Percentiles rank a stretch among this genome's conserved stretches.
Conservation (phyloP, 768 basidiomycete genomes). For the Coprinopsis strossmayeri region DNA sequence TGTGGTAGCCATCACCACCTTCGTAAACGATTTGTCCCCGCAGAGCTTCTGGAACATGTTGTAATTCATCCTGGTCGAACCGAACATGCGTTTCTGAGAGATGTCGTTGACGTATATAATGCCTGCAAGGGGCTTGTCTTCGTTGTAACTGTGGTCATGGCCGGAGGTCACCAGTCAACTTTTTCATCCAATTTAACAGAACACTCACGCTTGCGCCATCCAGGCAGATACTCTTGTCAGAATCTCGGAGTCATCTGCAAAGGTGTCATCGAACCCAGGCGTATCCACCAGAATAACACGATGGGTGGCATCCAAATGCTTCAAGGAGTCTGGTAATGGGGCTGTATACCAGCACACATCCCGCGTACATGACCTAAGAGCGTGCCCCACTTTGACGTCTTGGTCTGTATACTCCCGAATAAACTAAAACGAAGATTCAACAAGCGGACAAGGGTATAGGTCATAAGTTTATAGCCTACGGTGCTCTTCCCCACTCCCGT, state of each 20-base stretch:
- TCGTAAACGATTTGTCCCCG: background rate
- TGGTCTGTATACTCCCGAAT: conserved; percentile 2
- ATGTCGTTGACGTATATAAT: conserved; percentile 4
- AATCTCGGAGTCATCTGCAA: conserved; percentile 7
- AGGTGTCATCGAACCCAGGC: conserved; percentile 14
- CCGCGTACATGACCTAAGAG: conserved; percentile 8
- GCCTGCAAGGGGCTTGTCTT: background rate
- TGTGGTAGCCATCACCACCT: conserved; percentile 7
- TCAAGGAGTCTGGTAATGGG: background rate
- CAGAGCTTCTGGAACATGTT: conserved; percentile 6
- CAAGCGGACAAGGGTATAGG: background rate
- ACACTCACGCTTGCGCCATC: conserved; percentile 8
- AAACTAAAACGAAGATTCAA: conserved; percentile 5
- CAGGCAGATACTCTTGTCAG: conserved; percentile 7
- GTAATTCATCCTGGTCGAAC: background rate
- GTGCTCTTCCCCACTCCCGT: conserved; percentile 4
- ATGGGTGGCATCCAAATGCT: background rate
- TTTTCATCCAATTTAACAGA: background rate
- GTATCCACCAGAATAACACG: conserved; percentile 11
- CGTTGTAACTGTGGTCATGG: conserved; percentile 4
- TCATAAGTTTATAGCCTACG: background rate
- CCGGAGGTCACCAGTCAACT: background rate
- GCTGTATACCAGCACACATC: background rate
- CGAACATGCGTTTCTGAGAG: conserved; percentile 2
- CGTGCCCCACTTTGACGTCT: conserved; percentile 3